phyloP scores from a whole-genome alignment of 768 basidiomycete genomes.

The Panaeolus papilionaceus region DNA sequence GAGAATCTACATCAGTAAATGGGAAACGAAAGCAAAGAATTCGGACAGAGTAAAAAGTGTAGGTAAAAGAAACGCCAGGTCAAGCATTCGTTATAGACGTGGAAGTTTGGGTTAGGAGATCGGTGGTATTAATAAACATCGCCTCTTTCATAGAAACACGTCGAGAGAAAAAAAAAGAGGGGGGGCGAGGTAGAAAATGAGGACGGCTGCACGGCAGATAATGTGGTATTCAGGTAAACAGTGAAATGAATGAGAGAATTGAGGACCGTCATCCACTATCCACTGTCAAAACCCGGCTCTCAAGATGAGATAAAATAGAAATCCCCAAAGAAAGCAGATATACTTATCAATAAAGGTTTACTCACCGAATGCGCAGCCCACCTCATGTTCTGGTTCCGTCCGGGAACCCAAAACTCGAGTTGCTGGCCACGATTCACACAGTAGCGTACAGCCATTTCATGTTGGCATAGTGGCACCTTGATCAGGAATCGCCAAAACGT shows the following conservation, averaged over 20 bases:
- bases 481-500: constrained; percentile 96
- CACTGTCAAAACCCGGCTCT: constrained; percentile 14
- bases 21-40: background rate
- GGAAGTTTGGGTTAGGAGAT: constrained; percentile 13
- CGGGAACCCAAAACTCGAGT: constrained; percentile 86
- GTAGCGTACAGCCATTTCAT: constrained; percentile 83
- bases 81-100: constrained; percentile 10
- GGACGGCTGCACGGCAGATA: background rate
- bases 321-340: constrained; percentile 13
- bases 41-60: constrained; percentile 7
- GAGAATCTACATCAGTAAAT: background rate
- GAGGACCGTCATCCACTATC: background rate
- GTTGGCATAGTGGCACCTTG: constrained; percentile 71
- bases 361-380: constrained; percentile 89
- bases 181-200: constrained; percentile 12
- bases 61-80: constrained; percentile 4
- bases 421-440: constrained; percentile 81
- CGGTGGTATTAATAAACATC: constrained; percentile 8
- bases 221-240: background rate
- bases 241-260: constrained; percentile 7
- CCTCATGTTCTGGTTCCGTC: constrained; percentile 80
- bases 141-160: background rate
- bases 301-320: constrained; percentile 13
- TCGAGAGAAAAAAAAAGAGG: background rate
- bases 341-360: constrained; percentile 19